A percentile compares a stretch with the other conserved stretches of the same genome.
These are phyloP conservation scores for Mortierella sp. DNA, from an alignment of 371 early-diverging fungal genomes.

Conservation along the genomic window DNA sequence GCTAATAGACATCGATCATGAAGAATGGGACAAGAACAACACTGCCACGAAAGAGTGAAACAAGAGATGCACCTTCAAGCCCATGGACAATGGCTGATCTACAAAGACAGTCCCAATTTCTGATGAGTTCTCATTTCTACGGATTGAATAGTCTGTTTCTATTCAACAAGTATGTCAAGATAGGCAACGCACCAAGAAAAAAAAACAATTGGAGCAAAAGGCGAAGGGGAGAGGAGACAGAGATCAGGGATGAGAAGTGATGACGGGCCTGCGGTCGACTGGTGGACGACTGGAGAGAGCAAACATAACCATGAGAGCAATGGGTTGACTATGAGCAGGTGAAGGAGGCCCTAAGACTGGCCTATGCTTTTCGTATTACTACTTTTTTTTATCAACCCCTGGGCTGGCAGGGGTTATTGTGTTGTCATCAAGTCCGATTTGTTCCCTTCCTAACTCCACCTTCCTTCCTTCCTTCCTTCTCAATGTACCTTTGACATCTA, in stretches of 20 bases:
- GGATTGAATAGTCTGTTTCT: constrained; percentile 6
- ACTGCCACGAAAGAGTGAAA: not conserved
- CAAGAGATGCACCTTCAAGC: not conserved
- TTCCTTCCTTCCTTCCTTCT: not conserved
- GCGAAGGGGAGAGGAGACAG: not conserved
- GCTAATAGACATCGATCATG: not conserved
- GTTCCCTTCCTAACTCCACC: not conserved
- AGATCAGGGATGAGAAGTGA: not conserved
- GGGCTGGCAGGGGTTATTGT: not conserved
- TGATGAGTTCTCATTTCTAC: not conserved
- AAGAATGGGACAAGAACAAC: not conserved
- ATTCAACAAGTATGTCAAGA: constrained; percentile 26
- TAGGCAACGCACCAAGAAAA: constrained; percentile 9
- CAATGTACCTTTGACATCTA: not conserved
- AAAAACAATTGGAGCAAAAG: not conserved
- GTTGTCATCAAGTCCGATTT: constrained; percentile 6
- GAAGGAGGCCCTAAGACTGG: not conserved
- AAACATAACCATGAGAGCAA: constrained; percentile 5
- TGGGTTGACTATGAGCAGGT: not conserved
- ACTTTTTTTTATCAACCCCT: not conserved
- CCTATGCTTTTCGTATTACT: not conserved
- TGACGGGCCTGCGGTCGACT: not conserved
- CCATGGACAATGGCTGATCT: not conserved
- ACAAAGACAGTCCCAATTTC: constrained; percentile 6
- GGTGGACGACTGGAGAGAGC: not conserved